A percentile compares a stretch with the other conserved stretches of the same genome.
phyloP scores from a whole-genome alignment of 805 yeast genomes.

The Yarrowia sp. region DNA sequence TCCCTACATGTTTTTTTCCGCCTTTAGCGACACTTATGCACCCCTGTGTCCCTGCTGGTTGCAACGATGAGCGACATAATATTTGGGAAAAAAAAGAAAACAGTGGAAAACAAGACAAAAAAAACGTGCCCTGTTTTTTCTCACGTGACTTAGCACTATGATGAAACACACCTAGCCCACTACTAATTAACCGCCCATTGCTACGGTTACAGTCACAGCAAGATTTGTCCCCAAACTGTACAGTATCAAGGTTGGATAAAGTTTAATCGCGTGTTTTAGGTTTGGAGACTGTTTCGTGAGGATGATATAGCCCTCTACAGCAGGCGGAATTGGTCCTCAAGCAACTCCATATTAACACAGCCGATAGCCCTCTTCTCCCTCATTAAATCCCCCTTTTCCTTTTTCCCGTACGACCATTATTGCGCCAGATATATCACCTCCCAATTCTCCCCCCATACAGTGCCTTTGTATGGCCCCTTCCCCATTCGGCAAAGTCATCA shows the following conservation, averaged over 20 bases:
- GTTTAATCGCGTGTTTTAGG: neutral
- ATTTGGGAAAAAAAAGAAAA: neutral
- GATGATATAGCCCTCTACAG: too few relatives aligned
- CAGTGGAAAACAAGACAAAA: too few relatives aligned
- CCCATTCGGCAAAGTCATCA: constrained; percentile 16
- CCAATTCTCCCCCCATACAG: neutral
- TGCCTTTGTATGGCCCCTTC: neutral
- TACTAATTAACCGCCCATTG: neutral
- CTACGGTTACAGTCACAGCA: neutral
- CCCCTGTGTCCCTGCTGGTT: neutral
- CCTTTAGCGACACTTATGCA: neutral
- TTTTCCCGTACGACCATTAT: neutral
- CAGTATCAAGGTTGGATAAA: neutral
- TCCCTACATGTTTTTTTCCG: too few relatives aligned
- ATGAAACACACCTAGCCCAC: too few relatives aligned
- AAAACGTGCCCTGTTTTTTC: too few relatives aligned
- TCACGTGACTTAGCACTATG: too few relatives aligned
- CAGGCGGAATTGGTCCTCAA: too few relatives aligned
- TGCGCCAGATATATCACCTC: neutral
- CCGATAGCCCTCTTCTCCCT: neutral
- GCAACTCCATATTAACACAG: too few relatives aligned
- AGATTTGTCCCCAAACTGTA: neutral
- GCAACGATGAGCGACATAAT: neutral
- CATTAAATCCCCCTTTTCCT: neutral
- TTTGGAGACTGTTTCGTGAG: neutral